Evolutionary conservation across 345 rosid species (phyloP), one percentile per base, ranked within the genome.

Genomic region (Populus simonii): DNA sequence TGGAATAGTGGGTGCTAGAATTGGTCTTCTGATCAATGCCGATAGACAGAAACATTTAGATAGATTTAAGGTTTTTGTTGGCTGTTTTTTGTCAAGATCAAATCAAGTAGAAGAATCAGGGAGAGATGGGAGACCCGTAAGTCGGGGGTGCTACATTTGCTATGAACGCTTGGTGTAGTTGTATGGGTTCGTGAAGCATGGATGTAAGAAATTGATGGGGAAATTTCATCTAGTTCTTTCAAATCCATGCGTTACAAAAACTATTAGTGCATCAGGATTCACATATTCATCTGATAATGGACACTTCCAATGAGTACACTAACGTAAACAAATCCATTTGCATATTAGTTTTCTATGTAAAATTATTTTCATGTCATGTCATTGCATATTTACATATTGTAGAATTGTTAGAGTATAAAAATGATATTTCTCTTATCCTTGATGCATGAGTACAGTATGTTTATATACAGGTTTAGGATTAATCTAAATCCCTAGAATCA

Each of bases 41-140:
- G 86, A 71, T 66, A 82, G 87, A 86, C 87, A 86, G 88, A 83
- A 83, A 89, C 94, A 88, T 88, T 76, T 70, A 86, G 89, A 91
- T 88, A 83, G 85, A 85, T 89, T 89, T 94, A 92, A 92, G 84
- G 81, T 80, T 83, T 86, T 78, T 85, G 97, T 87, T 91, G 87
- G 93, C 90, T 86, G 74, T 87, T 86, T 89, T 85, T 78, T 90
- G 77, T 90, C 96, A 84, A 79, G 79, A 82, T 92, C 91, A 87
- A 88, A 89, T 89, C 91, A 86, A 84, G 74, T 72, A 71, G 80
- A 79, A 82, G 74, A 66, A 75, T 74, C 73, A 75, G 78, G 79
- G 82, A 86, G 78, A 70, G 84, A 70, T 83, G 36, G 55, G 53
- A 81, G 81, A 78, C 84, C 75, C 76, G 75, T 77, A 78, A 87